These are phyloP conservation scores for Castanea mollissima DNA, from an alignment of 306 rosid genomes.

Conservation along the genomic window DNA sequence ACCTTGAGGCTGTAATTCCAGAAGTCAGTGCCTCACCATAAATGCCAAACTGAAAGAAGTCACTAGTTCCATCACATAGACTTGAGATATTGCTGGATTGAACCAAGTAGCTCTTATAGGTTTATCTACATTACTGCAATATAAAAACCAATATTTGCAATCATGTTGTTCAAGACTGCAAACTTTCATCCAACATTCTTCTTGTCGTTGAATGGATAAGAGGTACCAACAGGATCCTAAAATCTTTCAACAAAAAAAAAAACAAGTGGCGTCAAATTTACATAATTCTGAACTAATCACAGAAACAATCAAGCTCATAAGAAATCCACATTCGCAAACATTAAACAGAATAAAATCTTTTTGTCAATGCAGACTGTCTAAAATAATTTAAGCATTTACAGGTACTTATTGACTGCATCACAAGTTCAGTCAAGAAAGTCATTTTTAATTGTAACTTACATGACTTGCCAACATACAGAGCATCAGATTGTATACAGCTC, in stretches of 20 bases:
- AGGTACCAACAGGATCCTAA: slow-evolving; percentile 56
- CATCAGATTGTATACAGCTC: slow-evolving; percentile 57
- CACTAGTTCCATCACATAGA: slow-evolving; percentile 35
- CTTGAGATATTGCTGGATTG: slow-evolving; percentile 49
- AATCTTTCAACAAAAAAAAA: slow-evolving; percentile 33
- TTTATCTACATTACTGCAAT: slow-evolving; percentile 30
- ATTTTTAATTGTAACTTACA: slow-evolving; percentile 33
- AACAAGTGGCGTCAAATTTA: background rate
- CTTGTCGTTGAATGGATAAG: slow-evolving; percentile 48
- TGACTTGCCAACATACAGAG: slow-evolving; percentile 68
- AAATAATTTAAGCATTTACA: background rate
- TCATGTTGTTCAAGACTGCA: slow-evolving; percentile 30
- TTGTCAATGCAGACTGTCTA: background rate
- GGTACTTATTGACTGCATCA: background rate
- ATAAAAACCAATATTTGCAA: slow-evolving; percentile 43
- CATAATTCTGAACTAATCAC: background rate
- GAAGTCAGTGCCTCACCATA: background rate
- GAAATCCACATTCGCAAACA: background rate
- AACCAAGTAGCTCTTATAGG: slow-evolving; percentile 42
- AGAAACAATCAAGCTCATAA: background rate
- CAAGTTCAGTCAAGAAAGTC: slow-evolving; percentile 8
- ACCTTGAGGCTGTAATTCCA: background rate
- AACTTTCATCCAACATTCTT: slow-evolving; percentile 63
- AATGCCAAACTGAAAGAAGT: slow-evolving; percentile 4
- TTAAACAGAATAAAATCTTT: background rate